Evolutionary conservation across 2,329 filamentous ascomycete species (phyloP), one percentile per base, ranked within the genome.

Genomic region (Clonostachys solani): DNA sequence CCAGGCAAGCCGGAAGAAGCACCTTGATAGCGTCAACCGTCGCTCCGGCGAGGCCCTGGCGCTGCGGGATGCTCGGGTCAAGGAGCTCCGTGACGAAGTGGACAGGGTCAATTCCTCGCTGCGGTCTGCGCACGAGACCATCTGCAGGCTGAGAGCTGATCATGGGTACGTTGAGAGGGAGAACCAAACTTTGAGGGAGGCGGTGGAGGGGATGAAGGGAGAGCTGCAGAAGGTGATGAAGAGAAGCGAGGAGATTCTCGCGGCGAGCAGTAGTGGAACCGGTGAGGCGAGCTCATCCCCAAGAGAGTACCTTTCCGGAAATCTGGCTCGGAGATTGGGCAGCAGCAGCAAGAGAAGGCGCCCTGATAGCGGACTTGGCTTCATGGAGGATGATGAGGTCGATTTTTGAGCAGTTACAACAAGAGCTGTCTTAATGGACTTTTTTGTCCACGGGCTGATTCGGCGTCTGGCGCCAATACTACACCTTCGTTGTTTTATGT

Each of bases 351-450:
- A 47, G 16, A 52, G 66, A 49, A 70, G 75, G 49, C 67, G 71
- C 48, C 71, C 74, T 52, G 79, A 83, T 57, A 80, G 76, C 46
- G 80, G 78, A 0, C 55, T 83, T 44, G 77, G 77, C 0, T 64
- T 83, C 19, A 52, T 81, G 58, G 76, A 78, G 29, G 78, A 81
- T 55, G 77, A 80, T 35, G 73, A 74, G 46, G 60, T 66, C 16
- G 65, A 67, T 33, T 54, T 63, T 37, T 64, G 55, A 50, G 51
- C 15, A 49, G 13, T 42, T 29, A 2, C 23, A 29, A 29, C 9
- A 29, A 4, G 1, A 29, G 10, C 23, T 19, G 5, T 19, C 18
- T 4, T 19, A 5, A 5, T 19, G 18, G 18, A 19, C 4, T 19
- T 19, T 19, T 19, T 19, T 19, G 18, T 19, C 18, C 18, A 19